phyloP scores from a whole-genome alignment of 2,329 filamentous ascomycete genomes.

The Phaeomoniella chlamydospora region DNA sequence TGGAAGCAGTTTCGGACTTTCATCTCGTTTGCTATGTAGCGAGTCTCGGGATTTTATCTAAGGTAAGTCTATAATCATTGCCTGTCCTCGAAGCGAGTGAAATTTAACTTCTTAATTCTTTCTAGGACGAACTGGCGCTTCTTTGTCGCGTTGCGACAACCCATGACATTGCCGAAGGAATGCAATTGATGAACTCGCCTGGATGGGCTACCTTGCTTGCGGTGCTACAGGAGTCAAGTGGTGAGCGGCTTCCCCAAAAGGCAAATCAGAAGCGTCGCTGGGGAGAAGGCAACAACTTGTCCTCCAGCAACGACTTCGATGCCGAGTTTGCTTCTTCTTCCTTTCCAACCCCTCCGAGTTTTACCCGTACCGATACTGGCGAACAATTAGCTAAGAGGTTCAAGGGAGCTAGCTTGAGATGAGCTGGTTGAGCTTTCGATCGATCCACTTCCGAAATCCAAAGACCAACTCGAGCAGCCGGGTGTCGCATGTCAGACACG shows the following conservation, averaged over 20 bases:
- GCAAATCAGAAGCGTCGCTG: conserved; percentile 8
- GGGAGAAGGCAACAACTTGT: conserved; percentile 14
- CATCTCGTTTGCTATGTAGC: conserved; percentile 84
- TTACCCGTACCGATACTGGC: conserved; percentile 31
- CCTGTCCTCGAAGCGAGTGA: neutral
- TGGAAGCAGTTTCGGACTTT: conserved; percentile 73
- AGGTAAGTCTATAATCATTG: conserved; percentile 42
- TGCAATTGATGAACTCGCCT: conserved; percentile 70
- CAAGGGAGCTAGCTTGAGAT: conserved; percentile 43
- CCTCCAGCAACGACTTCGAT: conserved; percentile 23
- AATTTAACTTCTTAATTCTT: conserved; percentile 10
- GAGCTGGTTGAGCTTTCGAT: too few relatives aligned
- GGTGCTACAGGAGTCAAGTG: conserved; percentile 78
- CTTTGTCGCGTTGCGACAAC: conserved; percentile 72
- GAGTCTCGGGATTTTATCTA: conserved; percentile 64
- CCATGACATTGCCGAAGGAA: conserved; percentile 66
- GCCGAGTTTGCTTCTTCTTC: conserved; percentile 12
- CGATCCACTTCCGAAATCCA: too few relatives aligned
- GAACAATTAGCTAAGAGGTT: conserved; percentile 51
- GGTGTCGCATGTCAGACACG: too few relatives aligned
- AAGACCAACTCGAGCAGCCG: too few relatives aligned
- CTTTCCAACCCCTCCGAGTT: conserved; percentile 16
- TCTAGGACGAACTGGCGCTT: conserved; percentile 77
- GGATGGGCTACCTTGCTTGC: conserved; percentile 90
- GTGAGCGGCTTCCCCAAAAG: conserved; percentile 85